Percentiles rank a stretch among this genome's conserved stretches.
phyloP scores from a whole-genome alignment of 2,329 filamentous ascomycete species.

The Ceratocystis diversiconidia region DNA sequence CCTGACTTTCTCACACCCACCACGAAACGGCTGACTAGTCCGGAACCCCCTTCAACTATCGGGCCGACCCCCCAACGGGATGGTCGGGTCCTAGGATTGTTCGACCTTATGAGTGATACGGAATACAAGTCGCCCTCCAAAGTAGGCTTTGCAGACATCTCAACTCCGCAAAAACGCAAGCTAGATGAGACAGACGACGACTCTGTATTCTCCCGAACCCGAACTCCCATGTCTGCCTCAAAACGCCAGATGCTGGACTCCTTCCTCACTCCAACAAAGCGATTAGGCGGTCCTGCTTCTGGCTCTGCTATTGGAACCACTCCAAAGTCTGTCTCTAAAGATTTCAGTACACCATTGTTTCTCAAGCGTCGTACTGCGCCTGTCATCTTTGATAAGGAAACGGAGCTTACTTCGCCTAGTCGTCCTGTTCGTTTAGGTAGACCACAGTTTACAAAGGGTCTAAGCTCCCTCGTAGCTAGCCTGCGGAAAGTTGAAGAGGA shows the following conservation, averaged over 20 bases:
- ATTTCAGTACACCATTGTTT: slow-evolving; percentile 59
- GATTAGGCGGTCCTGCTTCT: slow-evolving; percentile 29
- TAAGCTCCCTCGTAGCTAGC: slow-evolving; percentile 61
- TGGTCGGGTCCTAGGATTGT: slow-evolving; percentile 61
- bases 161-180: slow-evolving; percentile 35
- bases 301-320: slow-evolving; percentile 24
- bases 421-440: slow-evolving; percentile 38
- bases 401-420: slow-evolving; percentile 7
- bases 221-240: slow-evolving; percentile 40
- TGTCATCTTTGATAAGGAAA: not conserved
- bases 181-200: slow-evolving; percentile 15
- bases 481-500: slow-evolving; percentile 58
- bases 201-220: slow-evolving; percentile 26
- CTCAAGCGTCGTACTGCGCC: slow-evolving; percentile 28
- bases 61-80: slow-evolving; percentile 71
- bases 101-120: slow-evolving; percentile 49
- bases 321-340: slow-evolving; percentile 37
- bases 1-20: slow-evolving; percentile 38
- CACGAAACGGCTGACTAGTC: slow-evolving; percentile 39
- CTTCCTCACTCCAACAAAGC: slow-evolving; percentile 51
- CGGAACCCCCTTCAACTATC: slow-evolving; percentile 44
- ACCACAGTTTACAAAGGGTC: slow-evolving; percentile 50
- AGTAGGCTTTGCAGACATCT: slow-evolving; percentile 2
- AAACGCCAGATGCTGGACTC: slow-evolving; percentile 48
- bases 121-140: slow-evolving; percentile 26